These are phyloP conservation scores for Clonostachys rosea DNA, from an alignment of 2,329 filamentous ascomycete species.

Conservation along the genomic window DNA sequence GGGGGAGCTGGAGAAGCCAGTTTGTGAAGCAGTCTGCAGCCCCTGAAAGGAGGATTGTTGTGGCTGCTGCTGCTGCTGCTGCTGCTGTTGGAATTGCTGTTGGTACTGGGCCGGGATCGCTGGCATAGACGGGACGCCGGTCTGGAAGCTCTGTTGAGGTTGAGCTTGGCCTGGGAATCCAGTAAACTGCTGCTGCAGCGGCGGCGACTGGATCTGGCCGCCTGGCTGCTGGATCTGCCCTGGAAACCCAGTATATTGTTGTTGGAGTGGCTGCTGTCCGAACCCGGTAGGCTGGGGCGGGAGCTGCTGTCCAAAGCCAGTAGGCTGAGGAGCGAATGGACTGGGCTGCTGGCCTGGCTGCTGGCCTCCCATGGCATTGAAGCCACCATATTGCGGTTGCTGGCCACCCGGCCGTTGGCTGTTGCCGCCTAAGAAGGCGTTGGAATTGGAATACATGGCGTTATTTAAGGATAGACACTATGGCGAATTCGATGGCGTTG, in stretches of 20 bases:
- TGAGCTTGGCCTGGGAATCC: constrained; percentile 50
- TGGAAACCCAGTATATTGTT: constrained; percentile 65
- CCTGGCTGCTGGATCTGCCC: constrained; percentile 22
- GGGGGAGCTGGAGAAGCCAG: constrained; percentile 39
- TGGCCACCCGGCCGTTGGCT: constrained; percentile 66
- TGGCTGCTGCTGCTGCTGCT: constrained; percentile 28
- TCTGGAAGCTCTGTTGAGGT: constrained; percentile 57
- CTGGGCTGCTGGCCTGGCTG: constrained; percentile 44
- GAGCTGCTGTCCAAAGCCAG: constrained; percentile 50
- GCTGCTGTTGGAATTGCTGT: constrained; percentile 42
- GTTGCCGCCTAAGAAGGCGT: constrained; percentile 75
- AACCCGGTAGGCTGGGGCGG: constrained; percentile 40
- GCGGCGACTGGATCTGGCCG: constrained; percentile 39
- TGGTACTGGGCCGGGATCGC: constrained; percentile 55
- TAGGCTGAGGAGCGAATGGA: constrained; percentile 54
- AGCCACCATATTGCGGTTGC: constrained; percentile 51
- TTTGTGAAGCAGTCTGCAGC: constrained; percentile 31
- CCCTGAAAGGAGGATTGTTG: constrained; percentile 17
- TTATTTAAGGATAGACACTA: not conserved
- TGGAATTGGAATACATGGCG: constrained; percentile 85
- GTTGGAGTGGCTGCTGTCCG: constrained; percentile 54
- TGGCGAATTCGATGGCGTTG: too few relatives aligned
- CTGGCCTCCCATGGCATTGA: constrained; percentile 32
- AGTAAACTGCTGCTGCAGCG: constrained; percentile 63
- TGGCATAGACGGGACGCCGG: constrained; percentile 54